Conservation (phyloP, 2,329 filamentous ascomycete species). For the Alternaria arborescens region DNA sequence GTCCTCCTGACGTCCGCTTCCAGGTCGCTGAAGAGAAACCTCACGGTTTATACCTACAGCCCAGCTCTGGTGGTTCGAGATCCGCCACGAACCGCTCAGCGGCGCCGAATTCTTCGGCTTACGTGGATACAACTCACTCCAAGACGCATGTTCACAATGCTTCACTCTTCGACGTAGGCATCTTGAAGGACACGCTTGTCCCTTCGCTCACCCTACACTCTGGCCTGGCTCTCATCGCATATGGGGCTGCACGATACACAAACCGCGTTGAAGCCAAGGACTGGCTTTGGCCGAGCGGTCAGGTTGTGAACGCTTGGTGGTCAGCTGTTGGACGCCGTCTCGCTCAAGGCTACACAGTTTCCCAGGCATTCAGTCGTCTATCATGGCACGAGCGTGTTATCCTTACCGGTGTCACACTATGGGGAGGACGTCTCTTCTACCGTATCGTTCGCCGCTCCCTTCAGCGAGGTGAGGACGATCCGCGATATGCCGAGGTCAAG, state of each 20-base stretch:
- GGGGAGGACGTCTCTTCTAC: constrained; percentile 66
- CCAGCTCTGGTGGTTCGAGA: constrained; percentile 32
- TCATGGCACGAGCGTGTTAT: constrained; percentile 65
- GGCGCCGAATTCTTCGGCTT: neutral
- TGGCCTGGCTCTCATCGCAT: constrained; percentile 62
- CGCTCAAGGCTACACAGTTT: constrained; percentile 56
- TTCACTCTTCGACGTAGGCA: constrained; percentile 56
- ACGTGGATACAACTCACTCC: constrained; percentile 44
- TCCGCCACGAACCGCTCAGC: constrained; percentile 9
- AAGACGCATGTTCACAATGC: constrained; percentile 42
- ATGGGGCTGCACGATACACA: constrained; percentile 61
- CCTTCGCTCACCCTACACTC: constrained; percentile 65
- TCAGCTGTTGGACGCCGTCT: constrained; percentile 64
- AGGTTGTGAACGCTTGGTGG: constrained; percentile 69
- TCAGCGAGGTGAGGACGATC: constrained; percentile 63
- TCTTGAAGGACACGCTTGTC: constrained; percentile 62
- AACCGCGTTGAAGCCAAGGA: constrained; percentile 68
- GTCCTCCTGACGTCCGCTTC: constrained; percentile 42
- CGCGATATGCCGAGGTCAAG: constrained; percentile 63
- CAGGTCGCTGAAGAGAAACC: constrained; percentile 44
- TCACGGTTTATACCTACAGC: constrained; percentile 44
- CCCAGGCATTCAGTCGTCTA: constrained; percentile 58
- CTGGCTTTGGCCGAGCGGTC: constrained; percentile 65
- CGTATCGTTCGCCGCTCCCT: constrained; percentile 61
- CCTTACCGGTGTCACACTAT: constrained; percentile 64